These are phyloP conservation scores for Linnemannia zychae DNA, from an alignment of 192 early-diverging fungal species.

Conservation along the genomic window DNA sequence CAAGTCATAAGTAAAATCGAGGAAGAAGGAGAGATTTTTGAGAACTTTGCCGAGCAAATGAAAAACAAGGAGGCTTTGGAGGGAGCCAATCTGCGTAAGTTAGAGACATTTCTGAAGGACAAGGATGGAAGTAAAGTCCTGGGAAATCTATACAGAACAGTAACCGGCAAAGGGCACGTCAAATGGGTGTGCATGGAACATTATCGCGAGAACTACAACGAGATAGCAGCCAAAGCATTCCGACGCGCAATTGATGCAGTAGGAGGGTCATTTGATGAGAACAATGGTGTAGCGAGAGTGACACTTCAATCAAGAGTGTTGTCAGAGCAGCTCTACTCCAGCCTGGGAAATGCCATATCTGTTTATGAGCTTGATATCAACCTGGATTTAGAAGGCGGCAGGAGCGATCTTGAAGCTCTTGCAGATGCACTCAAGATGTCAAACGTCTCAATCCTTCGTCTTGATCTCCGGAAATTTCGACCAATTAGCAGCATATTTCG, in stretches of 20 bases:
- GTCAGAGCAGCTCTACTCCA: not conserved
- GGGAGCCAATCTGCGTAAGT: conserved; percentile 17
- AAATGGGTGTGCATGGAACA: too few relatives aligned
- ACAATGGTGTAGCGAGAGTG: conserved; percentile 8
- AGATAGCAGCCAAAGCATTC: conserved; percentile 2
- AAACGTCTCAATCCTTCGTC: too few relatives aligned
- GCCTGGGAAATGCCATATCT: conserved; percentile 6
- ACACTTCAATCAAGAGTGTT: conserved; percentile 4
- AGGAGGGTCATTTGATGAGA: conserved; percentile 11
- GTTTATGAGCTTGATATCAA: conserved; percentile 12
- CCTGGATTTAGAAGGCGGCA: too few relatives aligned
- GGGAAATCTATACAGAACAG: conserved; percentile 18
- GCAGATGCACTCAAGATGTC: too few relatives aligned
- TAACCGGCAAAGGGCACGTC: too few relatives aligned
- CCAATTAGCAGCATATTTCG: too few relatives aligned
- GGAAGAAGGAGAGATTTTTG: conserved; percentile 9
- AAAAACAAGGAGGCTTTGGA: conserved; percentile 20
- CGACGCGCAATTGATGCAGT: not conserved
- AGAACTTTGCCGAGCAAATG: conserved; percentile 10
- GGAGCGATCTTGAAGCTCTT: too few relatives aligned
- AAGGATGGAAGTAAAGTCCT: conserved; percentile 16
- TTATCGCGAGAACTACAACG: too few relatives aligned
- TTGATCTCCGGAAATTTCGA: too few relatives aligned
- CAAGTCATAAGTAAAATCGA: conserved; percentile 14
- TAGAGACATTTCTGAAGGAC: conserved; percentile 5